A percentile compares a stretch with the other conserved stretches of the same genome.
phyloP scores from a whole-genome alignment of 768 basidiomycete genomes.

The Suillus cothurnatus region DNA sequence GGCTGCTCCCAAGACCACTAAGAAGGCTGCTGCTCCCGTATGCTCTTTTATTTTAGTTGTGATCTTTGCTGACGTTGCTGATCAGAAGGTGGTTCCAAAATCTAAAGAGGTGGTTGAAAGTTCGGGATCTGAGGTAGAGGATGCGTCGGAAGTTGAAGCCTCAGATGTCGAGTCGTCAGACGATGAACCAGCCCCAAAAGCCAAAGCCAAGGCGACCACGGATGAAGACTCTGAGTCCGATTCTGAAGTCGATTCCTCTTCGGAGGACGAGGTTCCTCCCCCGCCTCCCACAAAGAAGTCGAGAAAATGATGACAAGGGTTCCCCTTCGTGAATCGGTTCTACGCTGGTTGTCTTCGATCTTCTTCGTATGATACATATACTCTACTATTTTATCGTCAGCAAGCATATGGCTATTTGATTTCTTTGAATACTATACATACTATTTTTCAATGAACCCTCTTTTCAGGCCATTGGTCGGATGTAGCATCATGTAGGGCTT shows the following conservation, averaged over 20 bases:
- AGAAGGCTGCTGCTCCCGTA: constrained; percentile 25
- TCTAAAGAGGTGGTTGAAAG: constrained; percentile 26
- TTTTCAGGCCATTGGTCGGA: background rate
- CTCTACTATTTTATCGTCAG: constrained; percentile 2
- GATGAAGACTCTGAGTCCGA: constrained; percentile 12
- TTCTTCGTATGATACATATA: constrained; percentile 6
- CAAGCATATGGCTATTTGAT: constrained; percentile 5
- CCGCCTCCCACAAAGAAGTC: constrained; percentile 30
- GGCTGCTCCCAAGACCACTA: constrained; percentile 11
- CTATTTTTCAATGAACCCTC: background rate
- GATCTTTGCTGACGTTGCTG: constrained; percentile 15
- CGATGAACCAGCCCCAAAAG: constrained; percentile 26
- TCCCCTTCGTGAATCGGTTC: background rate
- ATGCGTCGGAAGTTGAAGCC: constrained; percentile 9
- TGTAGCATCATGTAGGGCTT: background rate
- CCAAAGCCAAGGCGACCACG: constrained; percentile 22
- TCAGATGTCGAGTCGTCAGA: constrained; percentile 19
- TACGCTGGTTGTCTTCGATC: background rate
- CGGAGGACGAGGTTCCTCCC: constrained; percentile 37
- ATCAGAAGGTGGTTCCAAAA: constrained; percentile 31
- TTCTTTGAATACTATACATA: constrained; percentile 6
- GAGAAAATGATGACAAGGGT: constrained; percentile 20
- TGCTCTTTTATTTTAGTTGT: constrained; percentile 14
- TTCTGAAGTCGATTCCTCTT: constrained; percentile 31
- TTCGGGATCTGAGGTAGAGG: constrained; percentile 33